Conservation (phyloP, 1,139 yeast genomes). For the Yamadazyma atlantica region DNA sequence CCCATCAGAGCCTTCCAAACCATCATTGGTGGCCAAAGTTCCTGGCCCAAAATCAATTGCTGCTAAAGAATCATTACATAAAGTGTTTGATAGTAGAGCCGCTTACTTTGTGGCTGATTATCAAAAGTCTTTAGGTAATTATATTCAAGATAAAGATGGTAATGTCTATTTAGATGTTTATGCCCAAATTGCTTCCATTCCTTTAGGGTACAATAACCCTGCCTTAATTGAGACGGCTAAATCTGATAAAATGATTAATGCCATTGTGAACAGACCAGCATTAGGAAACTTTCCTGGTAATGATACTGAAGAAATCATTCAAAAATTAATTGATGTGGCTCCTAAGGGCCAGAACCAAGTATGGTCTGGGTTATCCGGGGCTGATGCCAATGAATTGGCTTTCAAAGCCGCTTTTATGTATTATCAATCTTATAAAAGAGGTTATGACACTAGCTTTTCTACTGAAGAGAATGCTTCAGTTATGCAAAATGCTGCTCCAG, state of each 20-base stretch:
- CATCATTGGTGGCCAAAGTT: constrained; percentile 50
- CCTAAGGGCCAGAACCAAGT: constrained; percentile 67
- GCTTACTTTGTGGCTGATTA: constrained; percentile 71
- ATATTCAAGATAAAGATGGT: constrained; percentile 70
- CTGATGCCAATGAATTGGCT: constrained; percentile 83
- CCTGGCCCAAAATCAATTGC: constrained; percentile 66
- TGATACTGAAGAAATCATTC: constrained; percentile 58
- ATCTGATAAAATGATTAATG: constrained; percentile 65
- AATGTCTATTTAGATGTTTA: constrained; percentile 63
- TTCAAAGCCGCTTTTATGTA: constrained; percentile 82
- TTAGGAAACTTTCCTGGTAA: constrained; percentile 70
- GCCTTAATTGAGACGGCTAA: constrained; percentile 58
- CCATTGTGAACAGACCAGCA: constrained; percentile 73
- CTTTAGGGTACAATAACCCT: constrained; percentile 78
- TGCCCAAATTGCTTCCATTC: constrained; percentile 74
- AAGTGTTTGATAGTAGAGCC: constrained; percentile 65
- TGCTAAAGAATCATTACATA: constrained; percentile 47
- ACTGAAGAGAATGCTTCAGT: constrained; percentile 59
- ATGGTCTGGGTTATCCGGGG: constrained; percentile 80
- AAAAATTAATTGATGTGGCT: constrained; percentile 59
- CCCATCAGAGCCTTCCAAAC: constrained; percentile 67
- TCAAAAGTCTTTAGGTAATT: constrained; percentile 65
- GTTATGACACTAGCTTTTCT: constrained; percentile 48
- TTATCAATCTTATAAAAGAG: constrained; percentile 64
- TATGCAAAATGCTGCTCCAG: constrained; percentile 71